Evolutionary conservation across 2,329 filamentous ascomycete genomes (phyloP).

Genomic region (Pleurostoma richardsiae): DNA sequence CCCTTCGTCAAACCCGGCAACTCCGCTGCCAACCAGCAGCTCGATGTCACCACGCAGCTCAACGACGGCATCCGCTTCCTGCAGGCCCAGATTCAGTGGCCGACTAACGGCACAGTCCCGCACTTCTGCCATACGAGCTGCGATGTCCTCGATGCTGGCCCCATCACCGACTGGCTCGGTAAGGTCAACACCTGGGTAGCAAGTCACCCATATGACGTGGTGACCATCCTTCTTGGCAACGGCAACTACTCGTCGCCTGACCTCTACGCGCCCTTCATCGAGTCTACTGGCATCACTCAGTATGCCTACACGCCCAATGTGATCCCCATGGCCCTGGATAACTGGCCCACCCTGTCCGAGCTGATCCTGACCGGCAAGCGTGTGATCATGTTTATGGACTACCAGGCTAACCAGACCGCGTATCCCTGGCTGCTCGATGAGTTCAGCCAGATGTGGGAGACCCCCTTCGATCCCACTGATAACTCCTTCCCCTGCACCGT

Average conservation of each 20-base stretch:
- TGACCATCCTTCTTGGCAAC: slow-evolving; percentile 84
- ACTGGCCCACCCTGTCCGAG: slow-evolving; percentile 79
- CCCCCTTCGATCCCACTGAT: slow-evolving; percentile 69
- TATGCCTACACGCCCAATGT: slow-evolving; percentile 71
- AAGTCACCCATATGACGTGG: slow-evolving; percentile 75
- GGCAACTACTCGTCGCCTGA: slow-evolving; percentile 62
- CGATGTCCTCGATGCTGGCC: slow-evolving; percentile 74
- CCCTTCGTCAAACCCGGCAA: slow-evolving; percentile 69
- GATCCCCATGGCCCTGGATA: slow-evolving; percentile 60
- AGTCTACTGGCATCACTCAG: slow-evolving; percentile 64
- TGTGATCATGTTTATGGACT: slow-evolving; percentile 79
- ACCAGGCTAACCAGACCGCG: slow-evolving; percentile 70
- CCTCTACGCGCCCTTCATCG: slow-evolving; percentile 64
- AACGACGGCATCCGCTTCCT: slow-evolving; percentile 69
- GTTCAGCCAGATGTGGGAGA: slow-evolving; percentile 88
- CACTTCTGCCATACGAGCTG: slow-evolving; percentile 87
- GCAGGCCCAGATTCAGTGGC: slow-evolving; percentile 60
- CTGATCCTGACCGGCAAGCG: slow-evolving; percentile 70
- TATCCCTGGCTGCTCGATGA: slow-evolving; percentile 85
- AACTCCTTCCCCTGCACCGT: slow-evolving; percentile 69
- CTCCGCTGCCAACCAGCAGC: slow-evolving; percentile 69
- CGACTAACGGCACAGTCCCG: slow-evolving; percentile 40
- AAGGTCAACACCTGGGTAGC: slow-evolving; percentile 69
- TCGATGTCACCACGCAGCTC: slow-evolving; percentile 64
- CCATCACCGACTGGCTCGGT: slow-evolving; percentile 68